phyloP scores from a whole-genome alignment of 2,329 filamentous ascomycete species.

The Monilinia fructigena region DNA sequence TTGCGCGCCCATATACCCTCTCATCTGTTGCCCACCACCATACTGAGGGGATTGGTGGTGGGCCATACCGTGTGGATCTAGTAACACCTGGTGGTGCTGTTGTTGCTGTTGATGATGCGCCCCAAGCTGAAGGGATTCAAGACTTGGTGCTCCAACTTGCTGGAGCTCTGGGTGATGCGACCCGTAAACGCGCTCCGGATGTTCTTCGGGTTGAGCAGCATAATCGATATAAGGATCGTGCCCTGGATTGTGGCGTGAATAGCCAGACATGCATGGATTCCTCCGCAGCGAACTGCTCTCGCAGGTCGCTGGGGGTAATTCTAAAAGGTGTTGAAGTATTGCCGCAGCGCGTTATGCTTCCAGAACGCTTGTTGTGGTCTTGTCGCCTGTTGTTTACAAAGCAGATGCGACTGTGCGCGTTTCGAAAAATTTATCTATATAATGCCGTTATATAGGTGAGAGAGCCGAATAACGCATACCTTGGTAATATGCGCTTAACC shows the following conservation, averaged over 20 bases:
- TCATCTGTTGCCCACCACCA: constrained; percentile 51
- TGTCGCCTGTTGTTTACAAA: constrained; percentile 37
- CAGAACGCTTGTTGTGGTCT: constrained; percentile 33
- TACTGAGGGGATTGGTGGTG: constrained; percentile 48
- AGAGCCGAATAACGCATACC: constrained; percentile 37
- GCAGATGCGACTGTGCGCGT: constrained; percentile 35
- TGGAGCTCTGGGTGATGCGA: constrained; percentile 43
- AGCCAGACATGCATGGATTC: constrained; percentile 64
- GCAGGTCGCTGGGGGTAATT: constrained; percentile 65
- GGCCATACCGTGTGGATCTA: constrained; percentile 56
- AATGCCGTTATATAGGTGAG: constrained; percentile 38
- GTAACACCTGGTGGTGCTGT: constrained; percentile 51
- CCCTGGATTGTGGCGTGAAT: constrained; percentile 59
- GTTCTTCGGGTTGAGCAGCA: constrained; percentile 63
- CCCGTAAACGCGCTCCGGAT: constrained; percentile 64
- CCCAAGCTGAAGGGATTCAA: constrained; percentile 37
- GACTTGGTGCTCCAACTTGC: constrained; percentile 36
- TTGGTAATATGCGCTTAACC: constrained; percentile 31
- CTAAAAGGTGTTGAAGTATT: constrained; percentile 38
- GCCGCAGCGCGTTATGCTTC: constrained; percentile 38
- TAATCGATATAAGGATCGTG: constrained; percentile 69
- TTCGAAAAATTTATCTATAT: constrained; percentile 37
- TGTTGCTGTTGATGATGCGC: constrained; percentile 56
- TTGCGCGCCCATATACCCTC: constrained; percentile 45
- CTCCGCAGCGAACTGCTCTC: constrained; percentile 75